These are phyloP conservation scores for Albophoma yamanashiensis DNA, from an alignment of 2,329 filamentous ascomycete species.

Conservation along the genomic window DNA sequence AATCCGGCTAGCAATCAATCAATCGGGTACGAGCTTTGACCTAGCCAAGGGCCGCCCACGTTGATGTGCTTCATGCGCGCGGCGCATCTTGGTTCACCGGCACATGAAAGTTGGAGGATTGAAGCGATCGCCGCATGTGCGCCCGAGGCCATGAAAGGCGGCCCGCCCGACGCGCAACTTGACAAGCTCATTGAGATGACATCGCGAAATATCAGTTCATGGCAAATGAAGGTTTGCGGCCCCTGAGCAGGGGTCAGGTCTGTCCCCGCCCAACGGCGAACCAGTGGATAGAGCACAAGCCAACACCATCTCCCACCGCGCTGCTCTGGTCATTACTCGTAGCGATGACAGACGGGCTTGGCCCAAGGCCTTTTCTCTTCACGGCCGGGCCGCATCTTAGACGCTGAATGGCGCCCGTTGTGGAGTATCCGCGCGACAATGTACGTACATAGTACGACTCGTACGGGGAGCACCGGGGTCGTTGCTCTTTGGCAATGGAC, in stretches of 20 bases:
- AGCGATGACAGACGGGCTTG: background rate
- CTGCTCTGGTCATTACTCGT: too few relatives aligned
- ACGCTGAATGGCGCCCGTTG: background rate
- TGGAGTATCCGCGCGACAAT: too few relatives aligned
- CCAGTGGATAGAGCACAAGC: background rate
- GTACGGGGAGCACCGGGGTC: background rate
- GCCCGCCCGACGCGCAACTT: background rate
- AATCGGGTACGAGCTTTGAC: background rate
- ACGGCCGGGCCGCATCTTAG: background rate
- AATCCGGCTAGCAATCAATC: background rate
- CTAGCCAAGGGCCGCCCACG: background rate
- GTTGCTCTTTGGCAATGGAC: background rate
- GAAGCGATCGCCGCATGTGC: background rate
- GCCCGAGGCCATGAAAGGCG: background rate
- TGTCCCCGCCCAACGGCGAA: background rate
- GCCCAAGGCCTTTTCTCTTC: background rate
- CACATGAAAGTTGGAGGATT: background rate
- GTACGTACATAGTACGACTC: background rate
- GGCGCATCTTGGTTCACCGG: background rate
- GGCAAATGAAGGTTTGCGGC: constrained; percentile 2
- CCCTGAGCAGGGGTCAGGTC: constrained; percentile 4
- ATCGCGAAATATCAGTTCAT: background rate
- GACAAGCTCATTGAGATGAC: background rate
- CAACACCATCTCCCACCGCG: background rate
- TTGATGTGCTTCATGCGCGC: background rate